phyloP scores from a whole-genome alignment of 177 flowering plant species.

The Vitis hybrid region DNA sequence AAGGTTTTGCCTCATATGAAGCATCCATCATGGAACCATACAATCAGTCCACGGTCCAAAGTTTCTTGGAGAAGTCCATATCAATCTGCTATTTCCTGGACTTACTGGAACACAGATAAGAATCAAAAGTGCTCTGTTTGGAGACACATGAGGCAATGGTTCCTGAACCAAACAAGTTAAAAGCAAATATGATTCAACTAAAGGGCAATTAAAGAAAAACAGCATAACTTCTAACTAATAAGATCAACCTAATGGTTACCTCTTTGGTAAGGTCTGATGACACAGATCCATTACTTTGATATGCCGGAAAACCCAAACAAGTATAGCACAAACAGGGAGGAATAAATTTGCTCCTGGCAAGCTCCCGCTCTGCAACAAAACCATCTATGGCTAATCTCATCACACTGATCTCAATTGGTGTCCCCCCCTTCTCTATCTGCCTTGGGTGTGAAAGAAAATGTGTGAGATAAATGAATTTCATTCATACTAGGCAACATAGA shows the following conservation, averaged over 20 bases:
- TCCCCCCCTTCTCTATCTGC: slow-evolving; percentile 89
- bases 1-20: too few relatives aligned
- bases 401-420: slow-evolving; percentile 60
- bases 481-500: not conserved
- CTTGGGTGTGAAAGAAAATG: slow-evolving; percentile 45
- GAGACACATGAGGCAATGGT: slow-evolving; percentile 34
- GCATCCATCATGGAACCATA: not conserved
- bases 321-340: slow-evolving; percentile 69
- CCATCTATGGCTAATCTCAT: slow-evolving; percentile 51
- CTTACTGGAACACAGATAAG: slow-evolving; percentile 87
- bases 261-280: slow-evolving; percentile 25
- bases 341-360: slow-evolving; percentile 46
- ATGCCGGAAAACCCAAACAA: slow-evolving; percentile 14
- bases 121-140: slow-evolving; percentile 39
- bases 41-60: slow-evolving; percentile 66
- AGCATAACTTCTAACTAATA: not conserved
- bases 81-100: slow-evolving; percentile 88
- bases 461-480: slow-evolving; percentile 18
- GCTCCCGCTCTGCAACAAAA: slow-evolving; percentile 46
- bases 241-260: slow-evolving; percentile 24
- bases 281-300: slow-evolving; percentile 31
- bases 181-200: not conserved
- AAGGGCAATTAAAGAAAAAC: not conserved
- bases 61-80: slow-evolving; percentile 78
- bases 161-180: slow-evolving; percentile 26